Evolutionary conservation across 2,329 filamentous ascomycete genomes (phyloP).

Genomic region (Penicillium freii): DNA sequence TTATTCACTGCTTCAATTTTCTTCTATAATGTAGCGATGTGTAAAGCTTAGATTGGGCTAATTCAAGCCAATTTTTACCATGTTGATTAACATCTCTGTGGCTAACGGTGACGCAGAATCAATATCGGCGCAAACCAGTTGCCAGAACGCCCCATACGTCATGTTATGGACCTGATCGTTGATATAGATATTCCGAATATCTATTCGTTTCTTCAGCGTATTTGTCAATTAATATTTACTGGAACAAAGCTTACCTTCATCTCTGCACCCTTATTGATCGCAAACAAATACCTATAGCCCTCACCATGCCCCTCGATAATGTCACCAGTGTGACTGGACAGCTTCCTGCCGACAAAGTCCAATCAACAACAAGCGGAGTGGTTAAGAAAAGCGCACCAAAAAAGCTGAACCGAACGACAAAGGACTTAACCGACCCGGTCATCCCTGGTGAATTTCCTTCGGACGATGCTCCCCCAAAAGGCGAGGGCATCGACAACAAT

Average conservation of each 20-base stretch:
- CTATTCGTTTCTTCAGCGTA: background rate
- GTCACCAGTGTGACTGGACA: conserved; percentile 22
- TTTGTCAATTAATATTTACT: background rate
- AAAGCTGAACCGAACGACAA: conserved; percentile 17
- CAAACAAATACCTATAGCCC: background rate
- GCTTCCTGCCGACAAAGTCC: conserved; percentile 19
- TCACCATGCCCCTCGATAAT: conserved; percentile 29
- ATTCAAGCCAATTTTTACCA: background rate
- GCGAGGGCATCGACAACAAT: conserved; percentile 16
- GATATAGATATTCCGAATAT: conserved; percentile 13
- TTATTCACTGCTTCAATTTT: background rate
- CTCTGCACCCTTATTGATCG: background rate
- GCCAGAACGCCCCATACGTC: conserved; percentile 25
- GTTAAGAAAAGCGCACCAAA: conserved; percentile 19
- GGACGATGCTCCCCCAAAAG: conserved; percentile 18
- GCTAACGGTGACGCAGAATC: conserved; percentile 11
- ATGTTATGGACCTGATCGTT: conserved; percentile 9
- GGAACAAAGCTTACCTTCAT: background rate
- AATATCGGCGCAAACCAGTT: conserved; percentile 23
- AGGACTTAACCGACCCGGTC: conserved; percentile 18
- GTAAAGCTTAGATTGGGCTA: background rate
- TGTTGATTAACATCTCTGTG: background rate
- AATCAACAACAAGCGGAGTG: conserved; percentile 11
- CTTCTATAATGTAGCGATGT: too few species aligned
- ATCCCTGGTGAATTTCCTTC: conserved; percentile 31